These are phyloP conservation scores for Tulasnella sp. DNA, from an alignment of 768 basidiomycete genomes.

Conservation along the genomic window DNA sequence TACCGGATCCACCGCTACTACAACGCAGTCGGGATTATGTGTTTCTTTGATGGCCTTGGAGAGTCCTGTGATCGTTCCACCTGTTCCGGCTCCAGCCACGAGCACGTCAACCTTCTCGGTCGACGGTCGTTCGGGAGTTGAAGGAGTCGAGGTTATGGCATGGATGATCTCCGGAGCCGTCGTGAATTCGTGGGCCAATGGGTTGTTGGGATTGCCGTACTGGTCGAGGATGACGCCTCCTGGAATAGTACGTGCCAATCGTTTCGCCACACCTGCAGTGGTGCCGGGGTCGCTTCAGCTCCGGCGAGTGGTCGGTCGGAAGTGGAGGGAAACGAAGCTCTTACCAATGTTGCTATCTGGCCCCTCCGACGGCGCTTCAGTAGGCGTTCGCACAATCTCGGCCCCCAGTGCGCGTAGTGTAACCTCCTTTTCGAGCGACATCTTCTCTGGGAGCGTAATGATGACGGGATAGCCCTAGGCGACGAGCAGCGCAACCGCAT, in stretches of 20 bases:
- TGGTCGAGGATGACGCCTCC: conserved; percentile 88
- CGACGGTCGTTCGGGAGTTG: conserved; percentile 49
- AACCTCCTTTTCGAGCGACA: conserved; percentile 95
- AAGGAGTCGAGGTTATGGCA: conserved; percentile 59
- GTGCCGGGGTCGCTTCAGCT: conserved; percentile 56
- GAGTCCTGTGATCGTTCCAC: conserved; percentile 88
- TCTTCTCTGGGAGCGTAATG: conserved; percentile 89
- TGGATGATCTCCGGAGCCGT: conserved; percentile 91
- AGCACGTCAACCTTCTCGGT: conserved; percentile 73
- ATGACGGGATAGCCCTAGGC: conserved; percentile 84
- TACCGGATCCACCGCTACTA: conserved; percentile 90
- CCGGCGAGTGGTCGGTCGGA: conserved; percentile 41
- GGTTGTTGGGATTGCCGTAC: conserved; percentile 63
- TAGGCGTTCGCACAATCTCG: conserved; percentile 90
- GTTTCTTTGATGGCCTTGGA: conserved; percentile 69
- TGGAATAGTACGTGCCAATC: conserved; percentile 68
- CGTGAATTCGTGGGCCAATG: conserved; percentile 79
- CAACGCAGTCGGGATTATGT: conserved; percentile 61
- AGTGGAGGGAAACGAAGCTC: conserved; percentile 28
- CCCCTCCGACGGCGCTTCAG: conserved; percentile 79
- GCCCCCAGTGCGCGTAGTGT: conserved; percentile 87
- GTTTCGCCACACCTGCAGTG: conserved; percentile 67
- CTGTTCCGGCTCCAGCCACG: conserved; percentile 85
- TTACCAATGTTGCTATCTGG: conserved; percentile 89
- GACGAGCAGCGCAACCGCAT: conserved; percentile 40